Evolutionary conservation across 2,329 filamentous ascomycete genomes (phyloP).

Genomic region (Pestalotiopsis sp.): DNA sequence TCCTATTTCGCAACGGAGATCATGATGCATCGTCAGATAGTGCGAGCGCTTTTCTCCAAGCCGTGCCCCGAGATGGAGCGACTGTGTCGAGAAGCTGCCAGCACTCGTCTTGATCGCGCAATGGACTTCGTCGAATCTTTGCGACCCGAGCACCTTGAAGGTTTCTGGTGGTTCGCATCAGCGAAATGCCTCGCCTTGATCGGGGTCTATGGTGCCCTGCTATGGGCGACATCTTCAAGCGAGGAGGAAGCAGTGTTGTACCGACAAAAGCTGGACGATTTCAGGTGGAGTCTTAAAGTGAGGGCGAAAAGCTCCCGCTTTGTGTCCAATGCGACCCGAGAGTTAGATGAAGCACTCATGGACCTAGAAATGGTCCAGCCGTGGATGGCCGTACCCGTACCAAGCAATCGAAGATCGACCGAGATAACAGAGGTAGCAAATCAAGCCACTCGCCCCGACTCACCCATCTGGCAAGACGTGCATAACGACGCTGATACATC

Average conservation of each 20-base stretch:
- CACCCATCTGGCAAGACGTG: too few species aligned
- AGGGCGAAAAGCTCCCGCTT: too few species aligned
- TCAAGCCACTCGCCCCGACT: too few species aligned
- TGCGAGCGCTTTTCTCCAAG: slow-evolving; percentile 41
- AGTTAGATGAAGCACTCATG: too few species aligned
- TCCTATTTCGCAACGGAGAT: slow-evolving; percentile 55
- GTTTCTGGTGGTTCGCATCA: neutral
- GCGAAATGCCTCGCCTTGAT: neutral
- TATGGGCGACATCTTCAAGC: neutral
- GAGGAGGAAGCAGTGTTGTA: neutral
- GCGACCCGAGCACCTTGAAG: neutral
- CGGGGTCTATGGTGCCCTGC: neutral
- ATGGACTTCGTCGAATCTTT: neutral
- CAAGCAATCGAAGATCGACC: too few species aligned
- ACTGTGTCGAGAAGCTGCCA: slow-evolving; percentile 34
- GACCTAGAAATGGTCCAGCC: too few species aligned
- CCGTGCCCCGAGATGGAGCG: slow-evolving; percentile 27
- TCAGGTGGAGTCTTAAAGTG: too few species aligned
- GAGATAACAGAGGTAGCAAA: too few species aligned
- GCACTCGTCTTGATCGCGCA: slow-evolving; percentile 30
- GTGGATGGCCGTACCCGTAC: too few species aligned
- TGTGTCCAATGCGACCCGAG: too few species aligned
- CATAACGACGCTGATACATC: too few species aligned
- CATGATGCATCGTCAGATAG: slow-evolving; percentile 50
- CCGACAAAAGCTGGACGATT: too few species aligned